Percentiles rank a stretch among this genome's conserved stretches.
Evolutionary conservation across 2,329 filamentous ascomycete species (phyloP).

Genomic region (Simplicillium aogashimaense): DNA sequence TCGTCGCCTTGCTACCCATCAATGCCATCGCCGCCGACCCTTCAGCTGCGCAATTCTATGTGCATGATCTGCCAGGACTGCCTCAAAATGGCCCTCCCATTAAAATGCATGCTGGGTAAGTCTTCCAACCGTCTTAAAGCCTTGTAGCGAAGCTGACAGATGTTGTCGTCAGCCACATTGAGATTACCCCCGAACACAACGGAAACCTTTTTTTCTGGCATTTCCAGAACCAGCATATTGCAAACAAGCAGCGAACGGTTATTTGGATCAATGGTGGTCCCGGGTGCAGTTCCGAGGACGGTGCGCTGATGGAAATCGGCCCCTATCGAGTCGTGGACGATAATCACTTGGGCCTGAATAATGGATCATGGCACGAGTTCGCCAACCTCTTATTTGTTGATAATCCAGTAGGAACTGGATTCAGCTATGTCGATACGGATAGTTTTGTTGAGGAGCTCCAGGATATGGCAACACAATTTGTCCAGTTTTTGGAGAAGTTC

Average conservation of each 20-base stretch:
- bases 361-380: constrained; percentile 98
- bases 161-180: constrained; percentile 61
- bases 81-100: constrained; percentile 62
- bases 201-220: constrained; percentile 99
- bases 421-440: constrained; percentile 88
- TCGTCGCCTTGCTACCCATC: constrained; percentile 32
- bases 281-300: constrained; percentile 95
- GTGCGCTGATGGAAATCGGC: constrained; percentile 90
- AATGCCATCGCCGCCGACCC: constrained; percentile 16
- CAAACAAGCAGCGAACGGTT: constrained; percentile 79
- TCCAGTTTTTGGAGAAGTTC: constrained; percentile 84
- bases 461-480: constrained; percentile 82
- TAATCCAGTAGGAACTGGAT: constrained; percentile 92
- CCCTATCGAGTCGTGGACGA: constrained; percentile 79
- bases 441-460: constrained; percentile 77
- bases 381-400: constrained; percentile 95
- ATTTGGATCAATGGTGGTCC: constrained; percentile 97
- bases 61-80: constrained; percentile 74
- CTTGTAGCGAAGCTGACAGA: constrained; percentile 5
- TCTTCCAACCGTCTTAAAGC: constrained; percentile 9
- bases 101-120: constrained; percentile 98
- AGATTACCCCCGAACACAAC: constrained; percentile 74
- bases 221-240: constrained; percentile 91
- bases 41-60: constrained; percentile 70
- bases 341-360: constrained; percentile 64